phyloP scores from a whole-genome alignment of 2,329 filamentous ascomycete genomes.

The Alternaria incomplexa region DNA sequence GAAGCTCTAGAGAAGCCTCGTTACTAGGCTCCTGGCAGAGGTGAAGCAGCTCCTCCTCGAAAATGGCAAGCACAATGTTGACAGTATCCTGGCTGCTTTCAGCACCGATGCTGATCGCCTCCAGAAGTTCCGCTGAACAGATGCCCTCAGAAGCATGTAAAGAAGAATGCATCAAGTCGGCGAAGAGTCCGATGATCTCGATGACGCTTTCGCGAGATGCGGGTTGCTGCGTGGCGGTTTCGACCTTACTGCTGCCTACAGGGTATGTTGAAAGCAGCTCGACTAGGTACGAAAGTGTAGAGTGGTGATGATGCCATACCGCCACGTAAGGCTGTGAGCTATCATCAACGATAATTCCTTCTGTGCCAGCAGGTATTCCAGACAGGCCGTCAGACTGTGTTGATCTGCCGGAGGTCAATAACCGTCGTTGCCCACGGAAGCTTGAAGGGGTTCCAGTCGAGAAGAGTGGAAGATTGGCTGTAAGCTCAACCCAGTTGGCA shows the following conservation, averaged over 20 bases:
- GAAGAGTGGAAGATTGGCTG: slow-evolving; percentile 69
- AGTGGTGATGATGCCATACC: slow-evolving; percentile 77
- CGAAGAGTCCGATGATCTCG: slow-evolving; percentile 76
- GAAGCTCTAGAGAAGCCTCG: slow-evolving; percentile 69
- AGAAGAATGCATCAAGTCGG: slow-evolving; percentile 65
- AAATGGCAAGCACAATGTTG: slow-evolving; percentile 80
- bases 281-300: slow-evolving; percentile 78
- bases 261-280: slow-evolving; percentile 74
- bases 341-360: slow-evolving; percentile 77
- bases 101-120: slow-evolving; percentile 47
- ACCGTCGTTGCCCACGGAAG: slow-evolving; percentile 31
- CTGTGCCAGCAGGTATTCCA: slow-evolving; percentile 68
- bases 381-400: slow-evolving; percentile 53
- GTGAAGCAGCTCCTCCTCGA: slow-evolving; percentile 70
- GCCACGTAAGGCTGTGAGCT: slow-evolving; percentile 73
- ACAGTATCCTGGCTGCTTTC: slow-evolving; percentile 73
- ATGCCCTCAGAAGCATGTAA: slow-evolving; percentile 35
- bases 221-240: slow-evolving; percentile 54
- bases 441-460: slow-evolving; percentile 21
- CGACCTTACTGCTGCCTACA: slow-evolving; percentile 58
- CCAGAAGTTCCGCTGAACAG: slow-evolving; percentile 38
- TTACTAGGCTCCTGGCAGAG: slow-evolving; percentile 61
- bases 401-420: slow-evolving; percentile 23
- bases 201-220: slow-evolving; percentile 67
- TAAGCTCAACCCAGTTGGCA: slow-evolving; percentile 75